Conservation (phyloP, 805 yeast species). For the Yamadazyma akitaensis region DNA sequence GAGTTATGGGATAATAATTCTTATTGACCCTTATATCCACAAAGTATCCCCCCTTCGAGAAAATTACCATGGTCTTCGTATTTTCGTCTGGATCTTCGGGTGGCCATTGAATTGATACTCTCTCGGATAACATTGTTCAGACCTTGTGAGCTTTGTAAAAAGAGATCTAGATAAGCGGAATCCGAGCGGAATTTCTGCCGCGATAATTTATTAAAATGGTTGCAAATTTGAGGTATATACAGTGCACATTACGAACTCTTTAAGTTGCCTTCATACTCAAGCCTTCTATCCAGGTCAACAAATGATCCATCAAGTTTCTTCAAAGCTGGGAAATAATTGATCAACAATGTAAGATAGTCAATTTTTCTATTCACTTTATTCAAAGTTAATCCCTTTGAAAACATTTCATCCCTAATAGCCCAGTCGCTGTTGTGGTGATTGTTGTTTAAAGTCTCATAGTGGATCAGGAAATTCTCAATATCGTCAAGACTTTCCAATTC, state of each 20-base stretch:
- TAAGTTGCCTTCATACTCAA: slow-evolving; percentile 10
- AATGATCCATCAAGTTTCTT: slow-evolving; percentile 36
- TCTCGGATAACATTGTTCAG: slow-evolving; percentile 35
- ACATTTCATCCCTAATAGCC: slow-evolving; percentile 35
- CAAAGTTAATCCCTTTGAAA: slow-evolving; percentile 22
- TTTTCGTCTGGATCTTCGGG: slow-evolving; percentile 39
- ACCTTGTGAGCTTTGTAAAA: too few species aligned
- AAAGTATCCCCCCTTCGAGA: slow-evolving; percentile 42
- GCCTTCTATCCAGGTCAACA: slow-evolving; percentile 11
- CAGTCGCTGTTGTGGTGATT: slow-evolving; percentile 36
- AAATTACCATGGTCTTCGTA: slow-evolving; percentile 48
- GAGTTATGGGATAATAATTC: slow-evolving; percentile 15
- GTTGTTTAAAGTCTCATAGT: slow-evolving; percentile 40
- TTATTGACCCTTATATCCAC: slow-evolving; percentile 43
- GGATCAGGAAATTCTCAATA: slow-evolving; percentile 49
- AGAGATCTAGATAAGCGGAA: background rate
- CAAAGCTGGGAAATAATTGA: slow-evolving; percentile 32
- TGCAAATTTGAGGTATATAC: background rate
- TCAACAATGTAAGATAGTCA: slow-evolving; percentile 33
- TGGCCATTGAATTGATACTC: slow-evolving; percentile 54
- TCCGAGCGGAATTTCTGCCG: background rate
- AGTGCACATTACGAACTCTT: background rate
- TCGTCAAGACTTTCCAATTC: slow-evolving; percentile 48
- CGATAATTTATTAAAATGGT: background rate
- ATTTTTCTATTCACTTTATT: slow-evolving; percentile 20